Conservation (phyloP, 108 stramenopile species). For the Pseudonitzschia multiseries region DNA sequence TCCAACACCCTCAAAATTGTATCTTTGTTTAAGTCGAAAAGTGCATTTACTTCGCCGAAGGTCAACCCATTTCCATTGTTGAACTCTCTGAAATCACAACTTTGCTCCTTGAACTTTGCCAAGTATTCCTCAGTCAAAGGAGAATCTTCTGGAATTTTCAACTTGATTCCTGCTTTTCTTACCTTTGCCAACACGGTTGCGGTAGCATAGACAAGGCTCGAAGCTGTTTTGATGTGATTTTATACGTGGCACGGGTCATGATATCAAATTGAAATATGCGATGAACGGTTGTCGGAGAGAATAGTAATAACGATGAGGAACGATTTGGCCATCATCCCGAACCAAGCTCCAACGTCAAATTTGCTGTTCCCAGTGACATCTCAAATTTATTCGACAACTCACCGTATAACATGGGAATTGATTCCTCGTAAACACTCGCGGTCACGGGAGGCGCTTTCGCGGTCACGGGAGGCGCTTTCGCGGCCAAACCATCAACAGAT, state of each 20-base stretch:
- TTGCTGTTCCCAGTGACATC: too few species aligned
- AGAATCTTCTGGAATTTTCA: conserved; percentile 1
- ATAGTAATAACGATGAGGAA: too few species aligned
- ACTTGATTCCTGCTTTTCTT: background rate
- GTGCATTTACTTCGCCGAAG: background rate
- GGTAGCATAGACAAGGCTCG: background rate
- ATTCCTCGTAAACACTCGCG: conserved; percentile 1
- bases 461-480: background rate
- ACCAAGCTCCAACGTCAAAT: too few species aligned
- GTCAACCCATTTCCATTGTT: conserved; percentile 7
- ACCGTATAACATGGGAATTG: conserved; percentile 2
- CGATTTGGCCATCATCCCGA: too few species aligned
- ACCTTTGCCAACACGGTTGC: background rate
- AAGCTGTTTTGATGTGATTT: background rate
- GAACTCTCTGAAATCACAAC: background rate
- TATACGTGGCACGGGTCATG: background rate
- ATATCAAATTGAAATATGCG: background rate
- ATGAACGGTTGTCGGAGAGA: too few species aligned
- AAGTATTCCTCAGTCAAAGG: background rate
- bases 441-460: background rate
- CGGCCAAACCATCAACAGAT: too few species aligned
- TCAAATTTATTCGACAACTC: background rate
- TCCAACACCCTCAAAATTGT: background rate
- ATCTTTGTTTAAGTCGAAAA: background rate
- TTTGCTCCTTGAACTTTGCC: background rate